These are phyloP conservation scores for Infundibulicybe gibba DNA, from an alignment of 768 basidiomycete genomes.

Conservation along the genomic window DNA sequence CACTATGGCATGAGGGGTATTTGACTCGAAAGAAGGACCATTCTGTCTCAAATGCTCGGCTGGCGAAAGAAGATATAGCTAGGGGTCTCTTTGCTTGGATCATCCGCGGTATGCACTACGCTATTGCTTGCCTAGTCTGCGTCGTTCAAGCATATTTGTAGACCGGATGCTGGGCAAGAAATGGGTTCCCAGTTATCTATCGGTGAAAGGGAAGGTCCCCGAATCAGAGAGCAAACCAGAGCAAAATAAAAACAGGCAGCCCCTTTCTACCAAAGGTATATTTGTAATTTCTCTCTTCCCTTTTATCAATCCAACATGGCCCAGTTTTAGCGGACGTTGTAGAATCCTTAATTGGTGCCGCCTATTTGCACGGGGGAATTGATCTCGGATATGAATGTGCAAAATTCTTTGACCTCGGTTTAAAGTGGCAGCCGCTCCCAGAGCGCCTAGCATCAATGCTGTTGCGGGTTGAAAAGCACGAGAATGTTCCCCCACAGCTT, in stretches of 20 bases:
- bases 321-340: conserved; percentile 77
- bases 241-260: conserved; percentile 28
- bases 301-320: not conserved
- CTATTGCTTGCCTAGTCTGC: not conserved
- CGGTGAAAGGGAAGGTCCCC: not conserved
- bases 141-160: conserved; percentile 10
- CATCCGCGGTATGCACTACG: conserved; percentile 43
- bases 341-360: conserved; percentile 80
- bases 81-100: conserved; percentile 62
- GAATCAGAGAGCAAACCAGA: conserved; percentile 3
- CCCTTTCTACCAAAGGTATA: conserved; percentile 70
- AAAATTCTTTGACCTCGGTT: conserved; percentile 55
- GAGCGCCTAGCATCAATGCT: conserved; percentile 44
- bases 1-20: conserved; percentile 81
- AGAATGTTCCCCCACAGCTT: conserved; percentile 45
- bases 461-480: conserved; percentile 30
- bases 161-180: conserved; percentile 46
- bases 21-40: conserved; percentile 70
- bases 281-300: not conserved
- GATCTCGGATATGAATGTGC: conserved; percentile 56
- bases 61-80: conserved; percentile 61
- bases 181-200: conserved; percentile 45
- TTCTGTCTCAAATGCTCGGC: conserved; percentile 61
- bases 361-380: conserved; percentile 66
- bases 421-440: conserved; percentile 53